These are phyloP conservation scores for Rhizopus stolonifer DNA, from an alignment of 371 early-diverging fungal species.

Conservation along the genomic window DNA sequence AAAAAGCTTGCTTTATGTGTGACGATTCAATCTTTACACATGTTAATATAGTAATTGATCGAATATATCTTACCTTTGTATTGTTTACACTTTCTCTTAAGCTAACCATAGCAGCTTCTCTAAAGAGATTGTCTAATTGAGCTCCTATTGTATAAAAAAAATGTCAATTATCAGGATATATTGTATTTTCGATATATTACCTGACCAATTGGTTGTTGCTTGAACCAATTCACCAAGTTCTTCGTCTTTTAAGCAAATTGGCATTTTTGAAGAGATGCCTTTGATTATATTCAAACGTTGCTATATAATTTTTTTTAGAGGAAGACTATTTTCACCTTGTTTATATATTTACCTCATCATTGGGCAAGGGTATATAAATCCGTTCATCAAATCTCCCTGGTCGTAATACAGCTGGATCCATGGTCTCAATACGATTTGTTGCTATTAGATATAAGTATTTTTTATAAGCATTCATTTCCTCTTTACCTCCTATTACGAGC, in stretches of 20 bases:
- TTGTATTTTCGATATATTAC: slow-evolving; percentile 19
- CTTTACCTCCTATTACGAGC: slow-evolving; percentile 71
- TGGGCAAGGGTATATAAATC: slow-evolving; percentile 93
- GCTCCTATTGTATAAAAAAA: slow-evolving; percentile 36
- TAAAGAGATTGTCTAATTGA: slow-evolving; percentile 60
- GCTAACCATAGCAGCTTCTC: slow-evolving; percentile 62
- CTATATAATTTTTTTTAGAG: slow-evolving; percentile 30
- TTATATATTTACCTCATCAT: slow-evolving; percentile 51
- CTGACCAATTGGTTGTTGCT: slow-evolving; percentile 52
- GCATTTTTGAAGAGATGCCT: slow-evolving; percentile 63
- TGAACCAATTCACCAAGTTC: slow-evolving; percentile 32
- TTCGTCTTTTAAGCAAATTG: slow-evolving; percentile 34
- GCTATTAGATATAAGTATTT: slow-evolving; percentile 30
- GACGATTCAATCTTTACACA: neutral
- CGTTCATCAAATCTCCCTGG: slow-evolving; percentile 99
- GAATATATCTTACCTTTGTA: slow-evolving; percentile 44
- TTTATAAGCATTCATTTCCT: neutral
- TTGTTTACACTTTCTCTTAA: slow-evolving; percentile 56
- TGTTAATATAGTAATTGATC: too few species aligned
- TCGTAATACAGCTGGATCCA: slow-evolving; percentile 94
- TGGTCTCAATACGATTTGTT: slow-evolving; percentile 68
- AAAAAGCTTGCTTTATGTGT: neutral
- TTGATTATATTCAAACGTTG: slow-evolving; percentile 55
- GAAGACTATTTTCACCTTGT: neutral
- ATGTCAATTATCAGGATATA: neutral